Evolutionary conservation across 202 grass and related monocot species (phyloP).

Genomic region (Setaria italica): DNA sequence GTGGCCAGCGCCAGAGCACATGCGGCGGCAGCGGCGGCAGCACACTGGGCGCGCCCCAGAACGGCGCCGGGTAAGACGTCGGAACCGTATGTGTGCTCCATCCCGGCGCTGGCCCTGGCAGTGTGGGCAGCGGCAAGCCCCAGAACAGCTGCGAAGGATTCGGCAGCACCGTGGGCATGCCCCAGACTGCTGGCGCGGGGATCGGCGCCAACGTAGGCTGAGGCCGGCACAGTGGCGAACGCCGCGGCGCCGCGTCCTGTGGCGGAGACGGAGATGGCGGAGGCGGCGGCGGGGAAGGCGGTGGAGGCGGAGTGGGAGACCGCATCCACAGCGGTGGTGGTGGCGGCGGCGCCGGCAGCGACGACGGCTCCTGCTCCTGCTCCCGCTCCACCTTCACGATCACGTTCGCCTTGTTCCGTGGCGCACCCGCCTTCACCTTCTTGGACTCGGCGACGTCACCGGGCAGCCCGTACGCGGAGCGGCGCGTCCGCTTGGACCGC

Average conservation of each 20-base stretch:
- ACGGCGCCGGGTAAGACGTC: constrained; percentile 42
- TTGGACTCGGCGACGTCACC: neutral
- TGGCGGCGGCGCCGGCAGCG: constrained; percentile 27
- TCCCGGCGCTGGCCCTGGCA: constrained; percentile 22
- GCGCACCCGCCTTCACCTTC: neutral
- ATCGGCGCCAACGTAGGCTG: constrained; percentile 20
- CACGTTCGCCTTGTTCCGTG: neutral
- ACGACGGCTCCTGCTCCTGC: neutral
- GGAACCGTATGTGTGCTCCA: constrained; percentile 34
- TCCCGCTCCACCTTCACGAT: constrained; percentile 12
- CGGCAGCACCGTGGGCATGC: constrained; percentile 7
- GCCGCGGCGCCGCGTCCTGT: neutral
- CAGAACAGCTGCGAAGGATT: constrained; percentile 39
- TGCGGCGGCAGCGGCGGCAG: constrained; percentile 22
- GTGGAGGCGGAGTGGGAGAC: constrained; percentile 17
- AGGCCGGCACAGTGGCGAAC: neutral
- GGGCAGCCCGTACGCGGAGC: constrained; percentile 5
- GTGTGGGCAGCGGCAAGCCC: constrained; percentile 37
- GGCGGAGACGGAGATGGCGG: constrained; percentile 5
- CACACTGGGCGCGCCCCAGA: constrained; percentile 43
- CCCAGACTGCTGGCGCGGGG: constrained; percentile 8
- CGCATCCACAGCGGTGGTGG: constrained; percentile 11
- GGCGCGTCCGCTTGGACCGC: constrained; percentile 43
- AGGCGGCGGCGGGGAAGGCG: constrained; percentile 28
- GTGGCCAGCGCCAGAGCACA: constrained; percentile 26